These are phyloP conservation scores for Musa beccarii DNA, from an alignment of 176 grass and related monocot genomes.

Conservation along the genomic window DNA sequence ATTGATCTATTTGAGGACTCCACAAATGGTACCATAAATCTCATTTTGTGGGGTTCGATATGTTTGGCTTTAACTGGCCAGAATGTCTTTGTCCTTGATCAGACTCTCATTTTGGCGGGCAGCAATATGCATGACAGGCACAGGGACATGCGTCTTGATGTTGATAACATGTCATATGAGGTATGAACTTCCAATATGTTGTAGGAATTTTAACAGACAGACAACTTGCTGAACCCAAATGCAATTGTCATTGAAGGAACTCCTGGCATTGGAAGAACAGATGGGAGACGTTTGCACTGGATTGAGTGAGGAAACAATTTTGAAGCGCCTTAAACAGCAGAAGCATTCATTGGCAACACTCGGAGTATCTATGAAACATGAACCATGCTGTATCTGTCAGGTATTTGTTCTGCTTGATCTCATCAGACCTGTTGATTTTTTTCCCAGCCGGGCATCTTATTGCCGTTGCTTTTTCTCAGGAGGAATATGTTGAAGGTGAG, in stretches of 20 bases:
- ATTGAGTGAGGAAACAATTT: slow-evolving; percentile 5
- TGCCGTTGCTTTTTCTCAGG: neutral
- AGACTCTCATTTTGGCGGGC: slow-evolving; percentile 5
- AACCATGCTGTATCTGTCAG: slow-evolving; percentile 16
- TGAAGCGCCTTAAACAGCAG: neutral
- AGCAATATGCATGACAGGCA: slow-evolving; percentile 11
- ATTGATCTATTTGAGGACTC: neutral
- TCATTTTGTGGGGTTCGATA: slow-evolving; percentile 1
- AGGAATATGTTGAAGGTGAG: slow-evolving; percentile 5
- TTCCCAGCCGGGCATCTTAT: neutral
- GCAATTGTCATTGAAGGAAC: neutral
- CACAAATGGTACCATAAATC: neutral
- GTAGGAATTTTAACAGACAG: neutral
- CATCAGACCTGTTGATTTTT: too few species aligned
- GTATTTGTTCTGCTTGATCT: neutral
- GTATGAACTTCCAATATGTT: neutral
- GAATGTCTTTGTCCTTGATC: slow-evolving; percentile 6
- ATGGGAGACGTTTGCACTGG: slow-evolving; percentile 15
- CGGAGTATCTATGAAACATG: neutral
- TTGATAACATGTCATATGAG: slow-evolving; percentile 18
- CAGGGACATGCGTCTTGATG: slow-evolving; percentile 20
- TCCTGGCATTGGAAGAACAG: slow-evolving; percentile 9
- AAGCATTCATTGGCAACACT: neutral
- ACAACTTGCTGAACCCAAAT: neutral
- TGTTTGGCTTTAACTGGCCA: neutral